Evolutionary conservation across 305 asterid genomes (phyloP).

Genomic region (Solanum hybrid): DNA sequence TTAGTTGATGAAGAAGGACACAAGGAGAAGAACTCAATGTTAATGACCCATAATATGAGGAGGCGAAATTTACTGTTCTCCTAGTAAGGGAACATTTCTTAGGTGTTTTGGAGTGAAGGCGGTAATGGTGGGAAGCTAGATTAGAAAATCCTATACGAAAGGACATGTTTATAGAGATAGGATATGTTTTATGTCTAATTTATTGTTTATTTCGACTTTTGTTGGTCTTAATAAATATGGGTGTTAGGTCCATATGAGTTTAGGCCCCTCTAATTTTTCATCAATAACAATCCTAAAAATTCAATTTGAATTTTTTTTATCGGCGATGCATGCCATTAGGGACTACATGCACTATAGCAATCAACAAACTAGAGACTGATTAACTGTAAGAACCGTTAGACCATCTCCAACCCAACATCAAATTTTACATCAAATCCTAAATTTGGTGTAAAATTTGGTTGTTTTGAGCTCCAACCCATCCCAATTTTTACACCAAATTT

Average conservation of each 20-base stretch:
- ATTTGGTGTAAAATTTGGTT: too few species aligned
- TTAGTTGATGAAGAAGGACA: not conserved
- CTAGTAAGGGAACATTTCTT: not conserved
- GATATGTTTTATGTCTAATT: not conserved
- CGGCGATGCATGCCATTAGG: not conserved
- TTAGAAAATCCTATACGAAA: not conserved
- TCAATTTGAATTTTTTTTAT: not conserved
- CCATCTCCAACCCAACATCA: too few species aligned
- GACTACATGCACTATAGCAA: not conserved
- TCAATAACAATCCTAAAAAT: not conserved
- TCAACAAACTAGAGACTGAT: not conserved
- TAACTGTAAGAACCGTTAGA: not conserved
- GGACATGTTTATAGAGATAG: not conserved
- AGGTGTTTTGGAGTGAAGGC: not conserved
- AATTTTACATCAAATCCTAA: too few species aligned
- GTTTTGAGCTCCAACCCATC: too few species aligned
- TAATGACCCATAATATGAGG: not conserved
- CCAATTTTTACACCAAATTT: too few species aligned
- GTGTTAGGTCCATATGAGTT: too few species aligned
- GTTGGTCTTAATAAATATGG: not conserved
- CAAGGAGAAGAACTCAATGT: not conserved
- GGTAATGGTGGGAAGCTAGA: not conserved
- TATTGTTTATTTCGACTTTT: not conserved
- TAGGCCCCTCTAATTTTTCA: not conserved
- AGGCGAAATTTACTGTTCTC: not conserved